These are phyloP conservation scores for Coriaria nepalensis DNA, from an alignment of 306 rosid species.

Conservation along the genomic window DNA sequence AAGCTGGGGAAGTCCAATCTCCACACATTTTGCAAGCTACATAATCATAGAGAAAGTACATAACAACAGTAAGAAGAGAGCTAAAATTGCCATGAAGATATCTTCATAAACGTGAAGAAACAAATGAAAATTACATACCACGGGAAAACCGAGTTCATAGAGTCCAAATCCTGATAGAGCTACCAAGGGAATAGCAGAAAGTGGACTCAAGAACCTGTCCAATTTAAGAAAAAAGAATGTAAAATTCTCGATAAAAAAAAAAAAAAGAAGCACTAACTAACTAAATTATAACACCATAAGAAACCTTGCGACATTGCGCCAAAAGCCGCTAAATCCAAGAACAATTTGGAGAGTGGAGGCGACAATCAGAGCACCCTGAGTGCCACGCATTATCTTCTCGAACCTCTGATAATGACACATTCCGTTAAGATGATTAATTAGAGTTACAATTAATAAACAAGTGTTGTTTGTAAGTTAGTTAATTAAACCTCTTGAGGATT, in stretches of 20 bases:
- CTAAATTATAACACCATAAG: background rate
- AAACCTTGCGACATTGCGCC: constrained; percentile 95
- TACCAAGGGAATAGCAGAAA: constrained; percentile 81
- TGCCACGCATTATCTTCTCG: constrained; percentile 85
- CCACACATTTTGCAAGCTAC: constrained; percentile 78
- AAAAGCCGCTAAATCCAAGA: constrained; percentile 95
- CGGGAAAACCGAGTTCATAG: constrained; percentile 72
- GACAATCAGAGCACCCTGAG: constrained; percentile 92
- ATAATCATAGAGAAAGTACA: constrained; percentile 14
- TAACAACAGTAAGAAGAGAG: background rate
- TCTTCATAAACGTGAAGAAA: background rate
- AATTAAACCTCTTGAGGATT: constrained; percentile 66
- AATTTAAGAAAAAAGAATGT: constrained; percentile 9
- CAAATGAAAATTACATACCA: constrained; percentile 35
- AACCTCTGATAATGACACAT: constrained; percentile 45
- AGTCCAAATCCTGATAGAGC: constrained; percentile 86
- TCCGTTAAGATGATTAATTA: background rate
- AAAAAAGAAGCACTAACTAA: background rate
- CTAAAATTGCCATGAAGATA: no score
- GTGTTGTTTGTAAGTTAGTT: constrained; percentile 5
- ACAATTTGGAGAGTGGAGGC: constrained; percentile 96
- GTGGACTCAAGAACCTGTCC: constrained; percentile 75
- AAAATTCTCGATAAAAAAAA: constrained; percentile 5
- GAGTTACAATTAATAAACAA: constrained; percentile 1
- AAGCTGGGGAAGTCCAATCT: constrained; percentile 88